Evolutionary conservation across 148 eudicot species (phyloP).

Genomic region (Oxyria digyna): DNA sequence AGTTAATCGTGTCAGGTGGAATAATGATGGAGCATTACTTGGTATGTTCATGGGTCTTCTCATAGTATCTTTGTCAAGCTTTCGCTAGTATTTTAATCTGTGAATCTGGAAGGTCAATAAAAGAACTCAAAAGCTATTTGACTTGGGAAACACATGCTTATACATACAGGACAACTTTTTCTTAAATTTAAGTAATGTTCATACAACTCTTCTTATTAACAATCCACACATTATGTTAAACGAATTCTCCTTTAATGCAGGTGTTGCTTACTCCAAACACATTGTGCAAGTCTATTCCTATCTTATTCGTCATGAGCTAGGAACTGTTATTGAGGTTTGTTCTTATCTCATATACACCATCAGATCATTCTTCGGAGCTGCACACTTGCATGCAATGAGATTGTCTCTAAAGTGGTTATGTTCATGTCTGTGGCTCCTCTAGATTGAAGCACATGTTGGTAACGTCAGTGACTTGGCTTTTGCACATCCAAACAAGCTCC

Average conservation of each 20-base stretch:
- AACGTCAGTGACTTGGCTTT: slow-evolving; percentile 88
- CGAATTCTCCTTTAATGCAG: background rate
- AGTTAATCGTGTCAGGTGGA: slow-evolving; percentile 59
- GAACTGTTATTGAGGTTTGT: slow-evolving; percentile 4
- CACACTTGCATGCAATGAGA: background rate
- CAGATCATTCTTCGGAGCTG: background rate
- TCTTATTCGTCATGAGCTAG: slow-evolving; percentile 1
- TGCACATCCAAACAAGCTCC: slow-evolving; percentile 77
- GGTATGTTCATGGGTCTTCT: slow-evolving; percentile 25
- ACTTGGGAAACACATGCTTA: background rate
- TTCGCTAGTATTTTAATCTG: background rate
- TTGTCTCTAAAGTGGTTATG: slow-evolving; percentile 1
- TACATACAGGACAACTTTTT: background rate
- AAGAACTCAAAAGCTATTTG: background rate
- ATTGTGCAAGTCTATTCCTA: slow-evolving; percentile 8
- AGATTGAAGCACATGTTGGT: slow-evolving; percentile 77
- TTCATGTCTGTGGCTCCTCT: slow-evolving; percentile 6
- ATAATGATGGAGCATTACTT: slow-evolving; percentile 50
- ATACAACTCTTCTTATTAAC: background rate
- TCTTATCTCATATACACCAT: slow-evolving; percentile 1
- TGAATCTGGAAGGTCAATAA: background rate
- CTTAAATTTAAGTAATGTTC: too few species aligned
- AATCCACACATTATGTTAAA: background rate
- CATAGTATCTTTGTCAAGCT: background rate
- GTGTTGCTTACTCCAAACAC: slow-evolving; percentile 9